Evolutionary conservation across 2,329 filamentous ascomycete species (phyloP), one percentile per base, ranked within the genome.

Genomic region (Fusarium paranaense): DNA sequence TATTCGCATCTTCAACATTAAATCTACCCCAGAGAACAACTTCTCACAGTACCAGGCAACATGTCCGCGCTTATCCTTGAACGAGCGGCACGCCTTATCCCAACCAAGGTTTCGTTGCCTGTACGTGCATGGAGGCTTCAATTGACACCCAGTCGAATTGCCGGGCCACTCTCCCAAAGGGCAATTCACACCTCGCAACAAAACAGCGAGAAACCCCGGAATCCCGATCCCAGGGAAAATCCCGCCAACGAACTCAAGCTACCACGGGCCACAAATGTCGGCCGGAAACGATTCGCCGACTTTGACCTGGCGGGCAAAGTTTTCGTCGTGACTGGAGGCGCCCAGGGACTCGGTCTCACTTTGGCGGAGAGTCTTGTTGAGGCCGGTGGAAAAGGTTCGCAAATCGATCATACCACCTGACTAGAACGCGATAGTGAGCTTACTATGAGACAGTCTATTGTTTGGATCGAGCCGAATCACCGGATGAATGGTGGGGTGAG

Each of bases 361-460:
- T 89, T 95, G 76, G 90, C 92, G 1, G 93, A 95, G 77, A 93
- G 91, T 1, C 83, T 95, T 16, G 85, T 94, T 14, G 93, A 95
- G 81, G 93, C 93, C 27, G 93, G 94, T 22, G 94, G 92, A 27
- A 93, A 85, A 73, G 89, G 89, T 67, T n/a, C 8, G 22, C 90
- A 45, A 10, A 16, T 14, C 16, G 25, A 16, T 40, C 35, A 16
- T 8, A 18, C 6, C 35, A 16, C 5, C 27, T 8, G 33, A 6
- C 6, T 27, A 5, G 18, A 59, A 18, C 8, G 47, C 25, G 9
- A 30, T 7, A 3, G 33, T 30, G 40, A 32, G 20, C 61, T 67
- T 5, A 69, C 52, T 6, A 4, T 11, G 20, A 14, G 33, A 20
- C 54, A 89, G 89, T 90, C 5, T 90, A 90, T 78, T 89, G 88